Conservation (phyloP, 306 rosid species). For the Glycine soja region DNA sequence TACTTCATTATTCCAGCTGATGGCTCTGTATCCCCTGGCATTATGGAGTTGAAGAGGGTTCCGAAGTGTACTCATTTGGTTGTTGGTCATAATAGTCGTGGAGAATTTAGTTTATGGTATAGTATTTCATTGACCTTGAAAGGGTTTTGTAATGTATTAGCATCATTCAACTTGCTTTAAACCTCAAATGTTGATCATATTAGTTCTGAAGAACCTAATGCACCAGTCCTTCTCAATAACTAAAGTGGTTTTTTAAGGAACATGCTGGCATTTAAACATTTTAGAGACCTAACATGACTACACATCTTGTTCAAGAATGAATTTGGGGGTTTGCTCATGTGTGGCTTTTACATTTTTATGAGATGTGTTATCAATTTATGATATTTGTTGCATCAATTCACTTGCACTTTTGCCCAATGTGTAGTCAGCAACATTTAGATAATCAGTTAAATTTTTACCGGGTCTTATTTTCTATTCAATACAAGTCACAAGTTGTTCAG, state of each 20-base stretch:
- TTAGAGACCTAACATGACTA: background rate
- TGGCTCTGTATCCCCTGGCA: slow-evolving; percentile 67
- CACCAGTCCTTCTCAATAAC: slow-evolving; percentile 1
- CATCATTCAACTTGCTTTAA: slow-evolving; percentile 32
- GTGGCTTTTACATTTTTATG: background rate
- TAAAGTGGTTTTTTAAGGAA: background rate
- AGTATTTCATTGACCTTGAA: slow-evolving; percentile 42
- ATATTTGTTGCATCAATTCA: slow-evolving; percentile 19
- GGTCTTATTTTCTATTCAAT: slow-evolving; percentile 31
- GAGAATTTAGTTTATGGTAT: slow-evolving; percentile 91
- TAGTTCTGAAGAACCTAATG: background rate
- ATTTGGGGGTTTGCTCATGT: slow-evolving; percentile 20
- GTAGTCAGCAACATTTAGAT: slow-evolving; percentile 18
- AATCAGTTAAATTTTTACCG: background rate
- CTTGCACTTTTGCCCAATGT: slow-evolving; percentile 3
- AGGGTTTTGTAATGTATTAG: slow-evolving; percentile 16
- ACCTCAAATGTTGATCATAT: background rate
- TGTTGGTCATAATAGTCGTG: slow-evolving; percentile 67
- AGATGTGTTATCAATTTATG: slow-evolving; percentile 13
- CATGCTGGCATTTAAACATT: background rate
- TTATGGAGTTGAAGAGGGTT: slow-evolving; percentile 79
- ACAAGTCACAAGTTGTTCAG: background rate
- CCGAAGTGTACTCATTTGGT: slow-evolving; percentile 72
- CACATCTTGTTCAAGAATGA: background rate
- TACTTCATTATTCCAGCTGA: slow-evolving; percentile 58